Evolutionary conservation across 2,329 filamentous ascomycete genomes (phyloP).

Genomic region (Penicillium oxalicum): DNA sequence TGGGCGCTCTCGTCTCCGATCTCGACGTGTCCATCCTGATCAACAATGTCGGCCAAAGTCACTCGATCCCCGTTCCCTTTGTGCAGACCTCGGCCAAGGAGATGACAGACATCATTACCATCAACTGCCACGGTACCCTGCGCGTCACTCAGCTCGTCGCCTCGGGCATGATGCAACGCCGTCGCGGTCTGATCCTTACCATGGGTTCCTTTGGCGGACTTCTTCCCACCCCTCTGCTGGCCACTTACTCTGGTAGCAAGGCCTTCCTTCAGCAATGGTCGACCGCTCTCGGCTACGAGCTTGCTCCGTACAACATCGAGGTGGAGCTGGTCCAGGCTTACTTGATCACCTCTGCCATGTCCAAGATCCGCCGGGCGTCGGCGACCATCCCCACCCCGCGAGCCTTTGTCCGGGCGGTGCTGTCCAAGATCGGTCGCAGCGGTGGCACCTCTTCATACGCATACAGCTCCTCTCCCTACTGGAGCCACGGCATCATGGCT

Average conservation of each 20-base stretch:
- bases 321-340: constrained; percentile 92
- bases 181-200: constrained; percentile 82
- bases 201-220: constrained; percentile 97
- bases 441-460: constrained; percentile 73
- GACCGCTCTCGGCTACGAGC: constrained; percentile 73
- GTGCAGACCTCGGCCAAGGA: constrained; percentile 71
- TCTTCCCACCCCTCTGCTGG: constrained; percentile 83
- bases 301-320: constrained; percentile 72
- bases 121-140: constrained; percentile 90
- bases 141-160: constrained; percentile 80
- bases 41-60: constrained; percentile 95
- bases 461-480: constrained; percentile 85
- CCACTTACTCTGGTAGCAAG: constrained; percentile 96
- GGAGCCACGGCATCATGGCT: constrained; percentile 83
- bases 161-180: constrained; percentile 76
- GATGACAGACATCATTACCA: constrained; percentile 82
- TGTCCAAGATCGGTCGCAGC: constrained; percentile 72
- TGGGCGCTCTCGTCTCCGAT: constrained; percentile 62
- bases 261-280: constrained; percentile 98
- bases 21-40: constrained; percentile 82
- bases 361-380: constrained; percentile 79
- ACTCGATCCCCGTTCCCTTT: constrained; percentile 88
- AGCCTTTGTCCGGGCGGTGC: constrained; percentile 69
- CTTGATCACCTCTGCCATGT: constrained; percentile 93
- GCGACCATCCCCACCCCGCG: constrained; percentile 73